Base-by-base conservation (phyloP, 2,329 filamentous ascomycete genomes). In the Neurospora sp. region DNA sequence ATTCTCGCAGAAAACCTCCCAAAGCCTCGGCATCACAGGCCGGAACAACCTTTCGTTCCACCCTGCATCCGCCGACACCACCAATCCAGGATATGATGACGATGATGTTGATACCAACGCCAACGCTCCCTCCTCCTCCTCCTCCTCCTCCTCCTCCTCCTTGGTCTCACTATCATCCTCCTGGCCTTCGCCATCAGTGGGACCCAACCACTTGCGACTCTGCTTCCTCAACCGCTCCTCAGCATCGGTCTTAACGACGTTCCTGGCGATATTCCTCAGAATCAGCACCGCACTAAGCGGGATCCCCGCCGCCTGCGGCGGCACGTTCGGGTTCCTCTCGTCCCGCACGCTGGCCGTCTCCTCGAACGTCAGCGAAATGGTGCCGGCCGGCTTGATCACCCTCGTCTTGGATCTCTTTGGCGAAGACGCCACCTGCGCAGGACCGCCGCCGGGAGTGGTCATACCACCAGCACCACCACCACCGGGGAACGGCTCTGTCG, bases 281-380 rank as follows among this genome's bases (percentile, higher is more conserved):
- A 96, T 91, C 38, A 95, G 83, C 15, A 91, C 89, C 2, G 91
- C 90, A 69, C 90, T 92, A 7, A 95, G 84, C n/a, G 92, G 91
- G 42, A 95, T 89, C 5, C 92, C 92, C 0, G 90, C 90, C 2
- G 92, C 90, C 76, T 93, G 86, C 2, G 84, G 81, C 5, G 84
- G 81, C 9, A 83, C 83, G 71, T 88, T 86, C 11, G 85, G 84
- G 72, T 88, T 87, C 66, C 84, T 82, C 77, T 88, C 86, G 74
- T 89, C 87, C 11, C 85, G 84, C 40, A 83, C 82, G 43, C 83
- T 84, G 66, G 83, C 78, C 4, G 88, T 90, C 76, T 88, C 84
- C 72, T 89, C 85, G 75, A 82, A 85, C 1, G 82, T 80, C 38
- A 90, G 78, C 6, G 80, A 79, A 78, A 89, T 84, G 5, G 84